Percentiles rank a stretch among this genome's conserved stretches.
Evolutionary conservation across 306 rosid species (phyloP).

Genomic region (Cicer cuneatum): DNA sequence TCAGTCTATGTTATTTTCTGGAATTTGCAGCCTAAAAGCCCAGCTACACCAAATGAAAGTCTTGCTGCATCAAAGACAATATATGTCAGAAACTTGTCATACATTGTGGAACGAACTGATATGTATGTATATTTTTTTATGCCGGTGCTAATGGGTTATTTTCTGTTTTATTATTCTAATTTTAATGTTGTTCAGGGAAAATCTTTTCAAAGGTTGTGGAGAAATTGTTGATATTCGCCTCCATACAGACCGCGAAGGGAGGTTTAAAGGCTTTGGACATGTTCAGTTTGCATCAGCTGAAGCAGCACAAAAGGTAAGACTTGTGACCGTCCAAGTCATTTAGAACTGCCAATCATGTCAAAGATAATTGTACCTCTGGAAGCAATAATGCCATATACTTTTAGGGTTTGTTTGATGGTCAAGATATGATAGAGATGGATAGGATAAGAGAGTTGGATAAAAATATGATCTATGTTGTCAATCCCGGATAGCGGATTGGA

Average conservation of each 20-base stretch:
- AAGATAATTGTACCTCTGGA: not conserved
- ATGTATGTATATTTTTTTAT: slow-evolving; percentile 57
- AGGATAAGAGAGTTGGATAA: too few species aligned
- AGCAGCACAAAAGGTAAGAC: slow-evolving; percentile 65
- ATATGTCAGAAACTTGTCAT: slow-evolving; percentile 67
- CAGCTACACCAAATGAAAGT: slow-evolving; percentile 49
- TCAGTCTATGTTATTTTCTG: slow-evolving; percentile 11
- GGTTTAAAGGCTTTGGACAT: slow-evolving; percentile 78
- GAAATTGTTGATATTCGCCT: slow-evolving; percentile 70
- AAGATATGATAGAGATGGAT: too few species aligned
- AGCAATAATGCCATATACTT: slow-evolving; percentile 15
- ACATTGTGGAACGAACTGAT: slow-evolving; percentile 57
- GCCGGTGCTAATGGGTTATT: not conserved
- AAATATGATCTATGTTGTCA: too few species aligned
- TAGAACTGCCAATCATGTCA: slow-evolving; percentile 9
- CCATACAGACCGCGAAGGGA: slow-evolving; percentile 53
- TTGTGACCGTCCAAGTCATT: slow-evolving; percentile 9
- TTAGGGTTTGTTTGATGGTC: too few species aligned
- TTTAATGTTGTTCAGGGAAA: slow-evolving; percentile 54
- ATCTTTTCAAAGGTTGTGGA: slow-evolving; percentile 71
- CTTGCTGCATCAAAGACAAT: slow-evolving; percentile 56
- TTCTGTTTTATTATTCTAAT: slow-evolving; percentile 23
- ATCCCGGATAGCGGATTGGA: too few species aligned
- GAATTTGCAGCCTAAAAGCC: slow-evolving; percentile 64
- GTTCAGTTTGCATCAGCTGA: slow-evolving; percentile 72